These are phyloP conservation scores for Termitomyces sp. DNA, from an alignment of 1,284 basidiomycete genomes.

Conservation along the genomic window DNA sequence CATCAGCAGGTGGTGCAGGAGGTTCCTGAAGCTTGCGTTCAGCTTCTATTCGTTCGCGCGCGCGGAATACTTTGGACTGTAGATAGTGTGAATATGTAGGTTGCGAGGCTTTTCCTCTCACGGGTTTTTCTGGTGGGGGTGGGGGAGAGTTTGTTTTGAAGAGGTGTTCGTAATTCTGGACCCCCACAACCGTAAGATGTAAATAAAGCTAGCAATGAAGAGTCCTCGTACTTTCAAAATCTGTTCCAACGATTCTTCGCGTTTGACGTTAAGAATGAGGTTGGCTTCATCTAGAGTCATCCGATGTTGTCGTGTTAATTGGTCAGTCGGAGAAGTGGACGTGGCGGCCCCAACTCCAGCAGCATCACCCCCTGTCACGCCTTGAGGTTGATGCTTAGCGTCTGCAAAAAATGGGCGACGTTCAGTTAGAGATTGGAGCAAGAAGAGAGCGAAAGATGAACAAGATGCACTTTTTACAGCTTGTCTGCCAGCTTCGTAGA, in stretches of 20 bases:
- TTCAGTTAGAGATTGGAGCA: not conserved
- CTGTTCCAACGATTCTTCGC: conserved; percentile 63
- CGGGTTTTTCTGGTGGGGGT: conserved; percentile 42
- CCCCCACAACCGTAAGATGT: conserved; percentile 3
- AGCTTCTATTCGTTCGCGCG: conserved; percentile 90
- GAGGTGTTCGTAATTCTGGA: conserved; percentile 87
- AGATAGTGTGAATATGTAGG: conserved; percentile 84
- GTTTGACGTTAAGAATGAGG: conserved; percentile 89
- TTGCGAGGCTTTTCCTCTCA: conserved; percentile 35
- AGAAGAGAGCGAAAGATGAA: not conserved
- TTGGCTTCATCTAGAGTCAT: conserved; percentile 98
- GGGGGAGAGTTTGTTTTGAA: conserved; percentile 85
- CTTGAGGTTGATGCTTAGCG: conserved; percentile 74
- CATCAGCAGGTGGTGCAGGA: conserved; percentile 7
- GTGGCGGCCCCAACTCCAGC: conserved; percentile 71
- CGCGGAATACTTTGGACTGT: conserved; percentile 94
- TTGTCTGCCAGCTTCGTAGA: conserved; percentile 87
- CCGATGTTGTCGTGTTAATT: conserved; percentile 75
- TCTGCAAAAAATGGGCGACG: conserved; percentile 41
- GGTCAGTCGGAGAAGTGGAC: conserved; percentile 70
- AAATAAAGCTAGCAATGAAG: not conserved
- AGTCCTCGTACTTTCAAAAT: conserved; percentile 61
- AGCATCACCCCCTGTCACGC: conserved; percentile 53
- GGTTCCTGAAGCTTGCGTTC: conserved; percentile 49
- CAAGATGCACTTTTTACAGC: conserved; percentile 81